phyloP scores from a whole-genome alignment of 192 early-diverging fungal genomes.

The Coemansia guatemalensis region DNA sequence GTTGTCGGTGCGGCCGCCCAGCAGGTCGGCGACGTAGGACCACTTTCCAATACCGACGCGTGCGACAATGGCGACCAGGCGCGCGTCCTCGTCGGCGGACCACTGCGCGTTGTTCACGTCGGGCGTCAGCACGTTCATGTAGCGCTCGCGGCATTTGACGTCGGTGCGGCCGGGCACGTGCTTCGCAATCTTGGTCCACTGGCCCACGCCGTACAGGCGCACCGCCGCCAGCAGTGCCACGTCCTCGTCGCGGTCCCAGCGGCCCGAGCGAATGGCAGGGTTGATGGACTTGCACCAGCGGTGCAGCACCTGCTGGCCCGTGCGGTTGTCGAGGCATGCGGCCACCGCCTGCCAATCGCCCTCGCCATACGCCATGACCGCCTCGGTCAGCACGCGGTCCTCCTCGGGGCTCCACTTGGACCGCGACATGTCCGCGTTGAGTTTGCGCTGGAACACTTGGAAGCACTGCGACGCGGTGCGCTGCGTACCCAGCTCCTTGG shows the following conservation, averaged over 20 bases:
- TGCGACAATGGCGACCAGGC: constrained; percentile 44
- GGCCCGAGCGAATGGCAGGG: constrained; percentile 62
- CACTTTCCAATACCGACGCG: constrained; percentile 57
- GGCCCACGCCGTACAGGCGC: constrained; percentile 62
- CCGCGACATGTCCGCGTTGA: constrained; percentile 43
- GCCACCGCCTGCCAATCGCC: constrained; percentile 74
- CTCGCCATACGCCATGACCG: constrained; percentile 67
- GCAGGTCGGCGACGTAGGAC: constrained; percentile 55
- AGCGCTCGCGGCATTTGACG: constrained; percentile 77
- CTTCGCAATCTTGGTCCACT: constrained; percentile 72
- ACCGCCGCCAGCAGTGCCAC: constrained; percentile 63
- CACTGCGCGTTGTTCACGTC: constrained; percentile 59
- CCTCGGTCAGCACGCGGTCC: constrained; percentile 60
- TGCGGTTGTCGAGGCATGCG: constrained; percentile 61
- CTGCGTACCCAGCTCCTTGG: constrained; percentile 61
- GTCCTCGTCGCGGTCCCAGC: constrained; percentile 72
- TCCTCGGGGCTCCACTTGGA: constrained; percentile 71
- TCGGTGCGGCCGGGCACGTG: constrained; percentile 73
- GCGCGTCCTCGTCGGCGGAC: constrained; percentile 54
- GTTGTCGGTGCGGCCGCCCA: constrained; percentile 58
- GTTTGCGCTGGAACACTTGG: constrained; percentile 60
- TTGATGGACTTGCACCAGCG: constrained; percentile 73
- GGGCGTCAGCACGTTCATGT: constrained; percentile 66
- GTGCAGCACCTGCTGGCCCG: constrained; percentile 69
- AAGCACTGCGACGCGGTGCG: constrained; percentile 77